Evolutionary conservation across 371 early-diverging fungal species (phyloP), one percentile per base, ranked within the genome.

Genomic region (Apophysomyces sp.): DNA sequence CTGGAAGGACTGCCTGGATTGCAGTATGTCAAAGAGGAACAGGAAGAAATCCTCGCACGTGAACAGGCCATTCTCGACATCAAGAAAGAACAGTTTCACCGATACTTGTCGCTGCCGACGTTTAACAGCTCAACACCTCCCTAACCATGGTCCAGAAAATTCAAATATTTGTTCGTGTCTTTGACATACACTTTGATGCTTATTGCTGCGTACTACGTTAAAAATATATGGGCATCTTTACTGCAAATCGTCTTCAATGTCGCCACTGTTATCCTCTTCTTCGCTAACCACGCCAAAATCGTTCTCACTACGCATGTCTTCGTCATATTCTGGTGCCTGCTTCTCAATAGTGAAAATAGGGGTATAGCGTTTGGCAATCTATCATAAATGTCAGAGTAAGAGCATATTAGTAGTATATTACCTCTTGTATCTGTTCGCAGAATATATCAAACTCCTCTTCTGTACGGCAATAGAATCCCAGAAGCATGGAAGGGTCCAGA

Each of bases 401-500:
- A 51, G 12, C 31, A 21, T n/a, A 24, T 51, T 28, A 15, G 3
- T 27, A 27, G 53, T 30, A 4, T 32, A 63, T 66, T 71, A 90
- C 80, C 69, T 78, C 66, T 24, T 73, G 63, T 6, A 83, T 76
- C 24, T 77, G 77, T 12, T 67, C 63, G 61, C 87, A 86, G 59
- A 94, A 84, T n/a, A 72, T 68, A 41, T 88, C 83, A 65, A 92
- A 89, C 1, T 92, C 92, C 2, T 61, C 58, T 16, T 67, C 60
- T n/a, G 86, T 83, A 13, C 76, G 74, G 63, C 90, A 92, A 70
- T 89, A 95, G 72, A 95, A 98, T 1, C 97, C 97, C 59, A 96
- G 68, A 21, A 96, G 81, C 91, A 98, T 91, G 3, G 94, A 95
- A 0, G 98, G 98, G 70, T 98, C 98, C 36, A 98, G 63, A 11